Evolutionary conservation across 202 grass and related monocot species (phyloP).

Genomic region (Alloteropsis angusta): DNA sequence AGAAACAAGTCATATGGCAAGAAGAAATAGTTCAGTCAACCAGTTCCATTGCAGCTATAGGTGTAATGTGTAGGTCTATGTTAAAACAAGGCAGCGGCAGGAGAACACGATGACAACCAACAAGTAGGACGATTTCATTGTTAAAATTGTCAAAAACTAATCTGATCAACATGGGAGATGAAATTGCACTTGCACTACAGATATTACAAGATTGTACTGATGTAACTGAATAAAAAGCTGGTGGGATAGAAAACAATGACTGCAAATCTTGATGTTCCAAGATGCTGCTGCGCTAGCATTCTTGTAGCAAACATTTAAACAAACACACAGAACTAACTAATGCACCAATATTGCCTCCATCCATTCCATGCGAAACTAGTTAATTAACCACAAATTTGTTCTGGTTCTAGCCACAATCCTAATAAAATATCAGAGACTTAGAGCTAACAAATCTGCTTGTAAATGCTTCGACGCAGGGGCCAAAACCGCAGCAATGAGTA

Average conservation of each 20-base stretch:
- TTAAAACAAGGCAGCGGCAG: neutral
- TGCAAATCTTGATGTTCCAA: neutral
- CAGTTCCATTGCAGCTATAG: neutral
- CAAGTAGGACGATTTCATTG: neutral
- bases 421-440: too few relatives aligned
- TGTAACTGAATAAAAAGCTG: neutral
- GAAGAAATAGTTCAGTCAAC: neutral
- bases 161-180: neutral
- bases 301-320: neutral
- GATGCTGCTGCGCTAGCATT: neutral
- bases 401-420: neutral
- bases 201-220: neutral
- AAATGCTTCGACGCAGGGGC: neutral
- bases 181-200: neutral
- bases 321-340: neutral
- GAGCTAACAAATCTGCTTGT: neutral
- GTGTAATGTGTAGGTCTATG: neutral
- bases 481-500: neutral
- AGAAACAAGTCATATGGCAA: neutral
- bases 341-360: neutral
- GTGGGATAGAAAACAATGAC: neutral
- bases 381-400: neutral
- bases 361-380: neutral
- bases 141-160: neutral
- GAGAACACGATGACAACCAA: neutral